phyloP scores from a whole-genome alignment of 768 basidiomycete species.

The Lentinula edodes region DNA sequence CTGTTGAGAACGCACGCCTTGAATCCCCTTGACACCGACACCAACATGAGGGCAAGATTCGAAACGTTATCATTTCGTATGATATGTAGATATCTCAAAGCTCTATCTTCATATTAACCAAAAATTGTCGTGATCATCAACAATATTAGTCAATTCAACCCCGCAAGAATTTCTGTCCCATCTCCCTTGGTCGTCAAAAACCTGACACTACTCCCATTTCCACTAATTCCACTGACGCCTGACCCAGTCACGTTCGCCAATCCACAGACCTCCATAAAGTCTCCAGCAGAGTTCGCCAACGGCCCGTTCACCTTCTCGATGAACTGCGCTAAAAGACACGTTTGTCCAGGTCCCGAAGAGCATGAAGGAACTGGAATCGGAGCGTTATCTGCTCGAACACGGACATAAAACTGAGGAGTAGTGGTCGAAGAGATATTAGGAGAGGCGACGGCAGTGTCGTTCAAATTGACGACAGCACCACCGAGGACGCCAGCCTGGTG shows the following conservation, averaged over 20 bases:
- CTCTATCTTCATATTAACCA: too few relatives aligned
- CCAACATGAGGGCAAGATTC: too few relatives aligned
- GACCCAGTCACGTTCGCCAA: constrained; percentile 11
- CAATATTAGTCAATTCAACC: not conserved
- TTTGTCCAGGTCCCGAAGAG: constrained; percentile 30
- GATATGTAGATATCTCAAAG: too few relatives aligned
- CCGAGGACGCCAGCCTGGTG: constrained; percentile 1
- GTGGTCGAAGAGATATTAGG: not conserved
- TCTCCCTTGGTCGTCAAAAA: constrained; percentile 7
- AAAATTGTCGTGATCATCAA: not conserved
- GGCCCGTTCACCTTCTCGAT: constrained; percentile 20
- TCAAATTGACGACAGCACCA: not conserved
- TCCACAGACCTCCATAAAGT: constrained; percentile 32
- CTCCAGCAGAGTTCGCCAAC: constrained; percentile 24
- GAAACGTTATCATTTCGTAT: too few relatives aligned
- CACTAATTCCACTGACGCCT: constrained; percentile 1
- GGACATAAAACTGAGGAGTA: constrained; percentile 21
- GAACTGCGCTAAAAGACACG: constrained; percentile 31
- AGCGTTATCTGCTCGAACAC: constrained; percentile 33
- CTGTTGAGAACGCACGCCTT: too few relatives aligned
- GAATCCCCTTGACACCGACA: too few relatives aligned
- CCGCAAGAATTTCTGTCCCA: constrained; percentile 2
- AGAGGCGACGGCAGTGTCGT: not conserved
- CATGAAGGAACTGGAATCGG: constrained; percentile 36
- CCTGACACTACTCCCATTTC: not conserved